A percentile compares a stretch with the other conserved stretches of the same genome.
These are phyloP conservation scores for Irpex sp. DNA, from an alignment of 1,284 basidiomycete genomes.

Conservation along the genomic window DNA sequence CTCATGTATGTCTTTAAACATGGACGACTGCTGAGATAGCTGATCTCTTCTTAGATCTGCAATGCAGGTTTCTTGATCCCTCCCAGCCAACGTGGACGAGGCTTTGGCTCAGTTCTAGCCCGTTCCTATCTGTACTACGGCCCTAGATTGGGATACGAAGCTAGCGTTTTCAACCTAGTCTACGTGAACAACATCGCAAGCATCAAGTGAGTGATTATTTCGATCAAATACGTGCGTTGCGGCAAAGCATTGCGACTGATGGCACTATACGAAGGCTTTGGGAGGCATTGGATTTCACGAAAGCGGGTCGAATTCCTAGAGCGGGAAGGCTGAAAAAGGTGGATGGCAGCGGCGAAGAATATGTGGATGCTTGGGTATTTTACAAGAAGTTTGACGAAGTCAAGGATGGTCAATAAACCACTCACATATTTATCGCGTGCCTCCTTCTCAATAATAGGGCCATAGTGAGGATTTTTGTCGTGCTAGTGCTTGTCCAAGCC, in stretches of 20 bases:
- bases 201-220: conserved; percentile 43
- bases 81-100: conserved; percentile 58
- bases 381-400: conserved; percentile 71
- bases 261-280: conserved; percentile 53
- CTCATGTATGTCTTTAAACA: conserved; percentile 62
- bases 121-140: conserved; percentile 82
- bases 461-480: background rate
- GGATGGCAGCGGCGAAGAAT: conserved; percentile 76
- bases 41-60: conserved; percentile 55
- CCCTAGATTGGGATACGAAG: conserved; percentile 78
- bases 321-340: conserved; percentile 74
- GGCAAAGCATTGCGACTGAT: too few species aligned
- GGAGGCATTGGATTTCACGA: conserved; percentile 82
- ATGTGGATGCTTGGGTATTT: conserved; percentile 84
- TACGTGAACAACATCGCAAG: conserved; percentile 81
- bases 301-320: conserved; percentile 81
- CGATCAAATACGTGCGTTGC: conserved; percentile 14
- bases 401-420: background rate
- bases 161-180: conserved; percentile 92
- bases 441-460: background rate
- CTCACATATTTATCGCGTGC: background rate
- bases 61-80: conserved; percentile 91
- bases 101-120: conserved; percentile 75
- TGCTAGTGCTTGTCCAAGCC: background rate
- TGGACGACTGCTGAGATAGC: too few species aligned